Percentiles rank a stretch among this genome's conserved stretches.
Evolutionary conservation across 2,329 filamentous ascomycete genomes (phyloP).

Genomic region (Drechslerella dactyloides): DNA sequence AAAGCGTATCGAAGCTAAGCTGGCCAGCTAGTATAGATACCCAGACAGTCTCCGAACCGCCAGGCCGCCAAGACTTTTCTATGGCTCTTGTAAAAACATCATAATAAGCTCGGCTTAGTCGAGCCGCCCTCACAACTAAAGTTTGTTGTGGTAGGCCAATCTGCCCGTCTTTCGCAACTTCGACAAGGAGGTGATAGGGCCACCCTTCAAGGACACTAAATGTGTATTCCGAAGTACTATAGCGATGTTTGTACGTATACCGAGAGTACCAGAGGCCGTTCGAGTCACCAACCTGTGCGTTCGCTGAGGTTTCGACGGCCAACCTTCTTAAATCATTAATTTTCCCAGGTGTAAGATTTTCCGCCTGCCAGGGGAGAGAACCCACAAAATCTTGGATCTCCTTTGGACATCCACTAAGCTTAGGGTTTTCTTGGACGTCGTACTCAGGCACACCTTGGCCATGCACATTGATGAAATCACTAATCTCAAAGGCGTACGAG

Average conservation of each 20-base stretch:
- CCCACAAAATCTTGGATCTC: conserved; percentile 14
- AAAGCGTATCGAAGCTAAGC: conserved; percentile 18
- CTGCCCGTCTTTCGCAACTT: neutral
- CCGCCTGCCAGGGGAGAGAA: neutral
- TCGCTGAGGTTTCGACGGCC: neutral
- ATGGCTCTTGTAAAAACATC: conserved; percentile 15
- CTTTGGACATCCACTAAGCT: conserved; percentile 2
- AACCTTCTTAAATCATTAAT: neutral
- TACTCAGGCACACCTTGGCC: conserved; percentile 7
- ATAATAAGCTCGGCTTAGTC: conserved; percentile 19
- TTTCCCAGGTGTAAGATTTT: conserved; percentile 6
- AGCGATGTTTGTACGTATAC: conserved; percentile 10
- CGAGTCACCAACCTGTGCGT: neutral
- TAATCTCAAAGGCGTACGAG: conserved; percentile 24
- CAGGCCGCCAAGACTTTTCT: neutral
- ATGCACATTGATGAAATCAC: neutral
- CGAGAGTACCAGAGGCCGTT: neutral
- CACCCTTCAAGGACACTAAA: conserved; percentile 7
- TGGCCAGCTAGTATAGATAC: conserved; percentile 23
- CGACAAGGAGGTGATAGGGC: conserved; percentile 23
- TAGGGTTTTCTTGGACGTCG: neutral
- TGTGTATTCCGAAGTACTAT: neutral
- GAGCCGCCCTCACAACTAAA: conserved; percentile 10
- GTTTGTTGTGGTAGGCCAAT: neutral
- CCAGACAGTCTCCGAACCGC: neutral